Conservation (phyloP, 2,329 filamentous ascomycete species). For the Lasiodiplodia sp. region DNA sequence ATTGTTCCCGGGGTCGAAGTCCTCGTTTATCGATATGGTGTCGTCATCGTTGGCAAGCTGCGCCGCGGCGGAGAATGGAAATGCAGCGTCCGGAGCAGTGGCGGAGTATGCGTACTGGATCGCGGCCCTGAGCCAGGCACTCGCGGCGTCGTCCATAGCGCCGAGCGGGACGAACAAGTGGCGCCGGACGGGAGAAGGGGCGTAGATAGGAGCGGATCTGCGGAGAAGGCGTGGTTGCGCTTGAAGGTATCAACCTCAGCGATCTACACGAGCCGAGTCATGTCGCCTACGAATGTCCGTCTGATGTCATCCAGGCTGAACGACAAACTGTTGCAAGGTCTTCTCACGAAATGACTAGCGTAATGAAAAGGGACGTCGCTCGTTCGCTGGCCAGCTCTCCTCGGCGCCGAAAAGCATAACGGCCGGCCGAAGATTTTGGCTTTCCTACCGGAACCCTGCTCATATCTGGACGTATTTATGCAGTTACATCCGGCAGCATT, state of each 20-base stretch:
- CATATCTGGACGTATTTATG: too few relatives aligned
- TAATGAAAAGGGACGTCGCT: not conserved
- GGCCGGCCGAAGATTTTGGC: too few relatives aligned
- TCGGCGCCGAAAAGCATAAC: not conserved
- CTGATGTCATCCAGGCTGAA: not conserved
- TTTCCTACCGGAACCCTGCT: too few relatives aligned
- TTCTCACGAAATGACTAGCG: not conserved
- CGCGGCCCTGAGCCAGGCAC: slow-evolving; percentile 16
- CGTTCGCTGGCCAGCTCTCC: not conserved
- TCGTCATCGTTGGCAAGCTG: slow-evolving; percentile 13
- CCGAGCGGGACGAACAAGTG: not conserved
- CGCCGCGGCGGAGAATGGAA: not conserved
- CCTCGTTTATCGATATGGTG: slow-evolving; percentile 23
- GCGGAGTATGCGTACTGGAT: slow-evolving; percentile 2
- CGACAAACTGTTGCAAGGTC: not conserved
- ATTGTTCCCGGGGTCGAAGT: slow-evolving; percentile 30
- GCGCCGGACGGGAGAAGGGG: not conserved
- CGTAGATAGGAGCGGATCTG: slow-evolving; percentile 3
- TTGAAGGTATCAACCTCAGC: slow-evolving; percentile 9
- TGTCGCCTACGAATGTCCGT: slow-evolving; percentile 8
- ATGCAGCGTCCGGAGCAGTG: not conserved
- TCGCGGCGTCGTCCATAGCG: slow-evolving; percentile 18
- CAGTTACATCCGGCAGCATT: too few relatives aligned
- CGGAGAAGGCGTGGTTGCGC: not conserved
- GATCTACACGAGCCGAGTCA: slow-evolving; percentile 23